phyloP scores from a whole-genome alignment of 768 basidiomycete species.

The Suillus plorans region DNA sequence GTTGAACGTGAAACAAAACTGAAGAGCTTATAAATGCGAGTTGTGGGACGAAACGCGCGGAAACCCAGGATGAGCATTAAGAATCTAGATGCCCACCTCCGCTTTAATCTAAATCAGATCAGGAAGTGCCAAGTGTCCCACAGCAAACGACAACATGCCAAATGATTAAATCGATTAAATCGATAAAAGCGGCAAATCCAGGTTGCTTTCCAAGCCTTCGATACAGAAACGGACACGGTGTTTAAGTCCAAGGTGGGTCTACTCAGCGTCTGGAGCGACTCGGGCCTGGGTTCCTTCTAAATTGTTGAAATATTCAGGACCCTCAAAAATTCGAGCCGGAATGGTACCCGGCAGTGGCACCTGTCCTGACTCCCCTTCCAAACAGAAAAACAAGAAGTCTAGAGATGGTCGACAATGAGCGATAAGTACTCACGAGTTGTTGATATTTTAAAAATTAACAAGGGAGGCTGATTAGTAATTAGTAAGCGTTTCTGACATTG shows the following conservation, averaged over 20 bases:
- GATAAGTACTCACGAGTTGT: conserved; percentile 1
- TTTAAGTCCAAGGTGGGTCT: conserved; percentile 1
- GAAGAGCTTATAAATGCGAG: conserved; percentile 22
- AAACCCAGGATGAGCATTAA: conserved; percentile 14
- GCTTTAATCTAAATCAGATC: conserved; percentile 25
- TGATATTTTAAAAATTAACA: background rate
- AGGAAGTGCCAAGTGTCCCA: conserved; percentile 32
- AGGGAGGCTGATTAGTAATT: conserved; percentile 1
- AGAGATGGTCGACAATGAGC: background rate
- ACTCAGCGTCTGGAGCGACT: conserved; percentile 3
- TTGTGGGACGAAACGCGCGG: conserved; percentile 19
- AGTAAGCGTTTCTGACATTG: background rate
- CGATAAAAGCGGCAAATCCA: conserved; percentile 14
- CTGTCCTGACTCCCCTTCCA: conserved; percentile 4
- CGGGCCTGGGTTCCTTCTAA: conserved; percentile 14
- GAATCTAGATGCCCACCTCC: conserved; percentile 9
- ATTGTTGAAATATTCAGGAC: conserved; percentile 4
- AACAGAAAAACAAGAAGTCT: background rate
- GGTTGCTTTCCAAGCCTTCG: conserved; percentile 7
- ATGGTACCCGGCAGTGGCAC: conserved; percentile 5
- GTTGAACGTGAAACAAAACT: conserved; percentile 15
- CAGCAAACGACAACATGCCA: conserved; percentile 11
- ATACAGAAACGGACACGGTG: conserved; percentile 9
- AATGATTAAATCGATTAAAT: conserved; percentile 22
- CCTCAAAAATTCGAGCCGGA: background rate